phyloP scores from a whole-genome alignment of 2,329 filamentous ascomycete species.

The Diaporthe sp. region DNA sequence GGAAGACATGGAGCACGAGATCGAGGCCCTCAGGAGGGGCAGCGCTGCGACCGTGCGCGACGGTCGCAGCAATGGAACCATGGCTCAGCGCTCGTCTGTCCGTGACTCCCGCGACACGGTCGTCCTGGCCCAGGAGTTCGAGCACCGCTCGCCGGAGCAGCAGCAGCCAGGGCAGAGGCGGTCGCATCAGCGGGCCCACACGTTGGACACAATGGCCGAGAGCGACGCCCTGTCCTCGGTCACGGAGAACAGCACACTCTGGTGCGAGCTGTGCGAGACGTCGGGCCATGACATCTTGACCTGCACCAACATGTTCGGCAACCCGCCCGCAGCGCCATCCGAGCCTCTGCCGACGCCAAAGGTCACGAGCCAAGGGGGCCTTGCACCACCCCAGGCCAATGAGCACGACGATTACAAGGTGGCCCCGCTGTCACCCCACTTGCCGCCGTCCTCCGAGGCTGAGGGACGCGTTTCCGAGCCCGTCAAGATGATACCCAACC shows the following conservation, averaged over 20 bases:
- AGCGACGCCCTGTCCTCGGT: slow-evolving; percentile 78
- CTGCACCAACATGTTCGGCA: slow-evolving; percentile 89
- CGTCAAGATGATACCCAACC: slow-evolving; percentile 69
- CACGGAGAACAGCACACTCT: slow-evolving; percentile 81
- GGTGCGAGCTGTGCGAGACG: slow-evolving; percentile 97
- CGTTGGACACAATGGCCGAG: slow-evolving; percentile 78
- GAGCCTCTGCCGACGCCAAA: slow-evolving; percentile 43
- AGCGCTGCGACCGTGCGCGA: slow-evolving; percentile 59
- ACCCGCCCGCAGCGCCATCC: slow-evolving; percentile 48
- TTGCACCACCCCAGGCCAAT: slow-evolving; percentile 43
- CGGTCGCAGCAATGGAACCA: slow-evolving; percentile 60
- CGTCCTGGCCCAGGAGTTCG: slow-evolving; percentile 67
- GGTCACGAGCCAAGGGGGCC: slow-evolving; percentile 19
- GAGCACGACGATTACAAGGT: slow-evolving; percentile 62
- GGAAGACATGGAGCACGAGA: slow-evolving; percentile 87
- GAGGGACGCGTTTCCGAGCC: slow-evolving; percentile 53
- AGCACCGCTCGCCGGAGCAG: slow-evolving; percentile 62
- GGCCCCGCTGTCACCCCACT: slow-evolving; percentile 67
- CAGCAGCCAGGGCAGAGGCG: slow-evolving; percentile 54
- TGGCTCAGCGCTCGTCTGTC: slow-evolving; percentile 67
- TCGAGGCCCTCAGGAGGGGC: slow-evolving; percentile 74
- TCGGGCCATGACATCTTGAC: slow-evolving; percentile 93
- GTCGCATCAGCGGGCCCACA: slow-evolving; percentile 61
- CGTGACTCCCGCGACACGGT: slow-evolving; percentile 78
- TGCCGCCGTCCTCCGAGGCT: slow-evolving; percentile 55